These are phyloP conservation scores for Stachybotrys chlorohalonatus DNA, from an alignment of 2,329 filamentous ascomycete genomes.

Conservation along the genomic window DNA sequence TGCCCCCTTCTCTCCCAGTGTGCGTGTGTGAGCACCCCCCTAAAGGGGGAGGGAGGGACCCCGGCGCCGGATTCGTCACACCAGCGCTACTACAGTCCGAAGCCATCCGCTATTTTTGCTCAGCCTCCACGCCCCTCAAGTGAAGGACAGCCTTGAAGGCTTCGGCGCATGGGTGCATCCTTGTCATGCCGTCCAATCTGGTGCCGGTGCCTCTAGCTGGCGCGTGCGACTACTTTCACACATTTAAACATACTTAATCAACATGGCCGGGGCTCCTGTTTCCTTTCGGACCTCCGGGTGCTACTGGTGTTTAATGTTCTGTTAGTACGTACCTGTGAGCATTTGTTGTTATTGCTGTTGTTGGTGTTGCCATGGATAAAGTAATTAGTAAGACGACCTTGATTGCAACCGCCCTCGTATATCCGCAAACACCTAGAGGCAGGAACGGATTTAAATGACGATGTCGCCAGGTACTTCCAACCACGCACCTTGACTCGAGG, in stretches of 20 bases:
- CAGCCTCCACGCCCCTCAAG: not conserved
- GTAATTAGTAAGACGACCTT: not conserved
- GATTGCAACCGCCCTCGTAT: too few species aligned
- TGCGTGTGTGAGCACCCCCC: too few species aligned
- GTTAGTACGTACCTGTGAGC: too few species aligned
- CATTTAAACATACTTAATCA: not conserved
- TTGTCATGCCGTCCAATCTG: not conserved
- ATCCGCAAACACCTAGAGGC: too few species aligned
- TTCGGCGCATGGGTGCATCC: not conserved
- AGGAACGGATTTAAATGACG: too few species aligned
- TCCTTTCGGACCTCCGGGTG: too few species aligned
- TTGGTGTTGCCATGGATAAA: not conserved
- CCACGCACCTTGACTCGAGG: too few species aligned
- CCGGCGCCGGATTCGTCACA: not conserved
- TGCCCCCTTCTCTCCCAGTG: too few species aligned
- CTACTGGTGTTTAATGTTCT: too few species aligned
- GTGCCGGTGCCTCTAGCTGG: not conserved
- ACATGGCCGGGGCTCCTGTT: not conserved
- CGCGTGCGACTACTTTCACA: not conserved
- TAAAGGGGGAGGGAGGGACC: not conserved
- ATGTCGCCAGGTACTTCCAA: too few species aligned
- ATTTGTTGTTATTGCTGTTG: not conserved
- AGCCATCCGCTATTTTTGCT: not conserved
- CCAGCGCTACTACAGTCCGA: not conserved
- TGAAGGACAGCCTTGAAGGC: not conserved